Evolutionary conservation across 306 rosid genomes (phyloP), one percentile per base, ranked within the genome.

Genomic region (Quercus robur): DNA sequence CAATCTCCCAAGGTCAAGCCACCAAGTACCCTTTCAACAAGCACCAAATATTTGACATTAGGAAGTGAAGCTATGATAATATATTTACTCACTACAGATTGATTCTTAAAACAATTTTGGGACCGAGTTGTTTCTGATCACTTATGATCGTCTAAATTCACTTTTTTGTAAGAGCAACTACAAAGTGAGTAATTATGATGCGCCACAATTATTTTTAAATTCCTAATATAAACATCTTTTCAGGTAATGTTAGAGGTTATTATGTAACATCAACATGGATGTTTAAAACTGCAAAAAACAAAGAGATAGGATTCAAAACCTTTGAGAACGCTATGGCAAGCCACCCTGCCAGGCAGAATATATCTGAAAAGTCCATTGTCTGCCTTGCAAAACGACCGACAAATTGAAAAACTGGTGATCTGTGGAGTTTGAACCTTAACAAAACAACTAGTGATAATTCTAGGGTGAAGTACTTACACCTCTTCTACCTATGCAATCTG

Each of bases 281-380:
- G 12, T 41, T 41, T 41, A 12, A 1, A 41, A 7, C 38, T 33
- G 11, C 49, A 6, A 0, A 41, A 41, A 21, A 21, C 23, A 8
- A 0, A 41, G 33, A 20, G 14, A 18, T 13, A 7, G 71, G 49
- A 66, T 66, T 33, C 25, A 66, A 79, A 56, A 90, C 98, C 97
- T 92, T 83, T 19, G 97, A 80, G 56, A 90, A 77, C 56, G 87
- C 78, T 59, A 88, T 87, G 74, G 83, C 84, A 67, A 92, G 63
- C 99, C 97, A 21, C 73, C 99, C 99, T 30, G 84, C 72, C 59
- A 92, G 86, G 89, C 97, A 92, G 82, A 92, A 81, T 46, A 91
- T 75, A 84, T 90, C 83, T 0, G 97, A 85, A 73, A 90, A 77
- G 17, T 90, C 89, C 97, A 91, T 94, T 12, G 95, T 84, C 98